Percentiles rank a stretch among this genome's conserved stretches.
These are phyloP conservation scores for Mycena filopes DNA, from an alignment of 768 basidiomycete genomes.

Conservation along the genomic window DNA sequence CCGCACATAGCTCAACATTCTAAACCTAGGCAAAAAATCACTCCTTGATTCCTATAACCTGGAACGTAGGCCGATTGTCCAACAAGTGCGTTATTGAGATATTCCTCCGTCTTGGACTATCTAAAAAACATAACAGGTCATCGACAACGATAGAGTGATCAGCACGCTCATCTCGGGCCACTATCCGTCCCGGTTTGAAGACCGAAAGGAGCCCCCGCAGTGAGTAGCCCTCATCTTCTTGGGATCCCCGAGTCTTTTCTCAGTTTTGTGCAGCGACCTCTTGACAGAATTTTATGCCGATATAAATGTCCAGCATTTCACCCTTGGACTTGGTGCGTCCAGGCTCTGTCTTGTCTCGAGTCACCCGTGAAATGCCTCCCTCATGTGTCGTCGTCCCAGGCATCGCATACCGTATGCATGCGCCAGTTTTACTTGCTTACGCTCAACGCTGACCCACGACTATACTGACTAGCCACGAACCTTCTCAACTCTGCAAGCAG, in stretches of 20 bases:
- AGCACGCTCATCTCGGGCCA: slow-evolving; percentile 34
- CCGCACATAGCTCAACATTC: slow-evolving; percentile 28
- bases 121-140: slow-evolving; percentile 28
- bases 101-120: background rate
- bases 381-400: slow-evolving; percentile 18
- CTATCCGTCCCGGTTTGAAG: slow-evolving; percentile 32
- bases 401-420: slow-evolving; percentile 31
- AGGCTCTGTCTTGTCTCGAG: too few relatives aligned
- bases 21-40: slow-evolving; percentile 28
- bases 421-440: too few relatives aligned
- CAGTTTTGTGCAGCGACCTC: slow-evolving; percentile 21
- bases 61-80: slow-evolving; percentile 33
- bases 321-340: slow-evolving; percentile 30
- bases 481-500: slow-evolving; percentile 27
- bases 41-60: slow-evolving; percentile 31
- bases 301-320: slow-evolving; percentile 32
- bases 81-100: slow-evolving; percentile 18
- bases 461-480: slow-evolving; percentile 15
- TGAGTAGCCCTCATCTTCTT: slow-evolving; percentile 13
- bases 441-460: background rate
- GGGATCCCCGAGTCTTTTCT: too few relatives aligned
- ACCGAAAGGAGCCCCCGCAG: slow-evolving; percentile 34
- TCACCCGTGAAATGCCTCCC: background rate
- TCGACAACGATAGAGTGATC: slow-evolving; percentile 36
- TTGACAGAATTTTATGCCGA: slow-evolving; percentile 36